A percentile compares a stretch with the other conserved stretches of the same genome.
These are phyloP conservation scores for Bruguiera parviflora DNA, from an alignment of 345 rosid genomes.

Conservation along the genomic window DNA sequence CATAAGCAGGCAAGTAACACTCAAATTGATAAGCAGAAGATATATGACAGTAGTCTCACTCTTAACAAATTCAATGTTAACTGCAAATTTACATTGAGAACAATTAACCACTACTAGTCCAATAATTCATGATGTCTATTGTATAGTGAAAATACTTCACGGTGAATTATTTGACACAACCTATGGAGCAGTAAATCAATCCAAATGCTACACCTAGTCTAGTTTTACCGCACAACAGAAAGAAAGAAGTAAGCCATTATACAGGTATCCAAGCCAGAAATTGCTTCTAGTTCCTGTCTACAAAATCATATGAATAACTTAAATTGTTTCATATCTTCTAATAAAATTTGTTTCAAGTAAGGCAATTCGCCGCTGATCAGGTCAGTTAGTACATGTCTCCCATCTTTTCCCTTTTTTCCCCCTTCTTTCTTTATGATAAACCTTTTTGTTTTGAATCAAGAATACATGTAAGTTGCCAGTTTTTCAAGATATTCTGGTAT, in stretches of 20 bases:
- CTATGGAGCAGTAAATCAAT: not conserved
- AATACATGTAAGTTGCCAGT: no score
- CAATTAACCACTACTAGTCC: not conserved
- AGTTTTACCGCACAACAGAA: not conserved
- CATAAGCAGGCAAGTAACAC: not conserved
- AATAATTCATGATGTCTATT: not conserved
- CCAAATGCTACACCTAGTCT: not conserved
- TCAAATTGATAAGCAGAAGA: not conserved
- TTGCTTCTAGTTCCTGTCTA: no score
- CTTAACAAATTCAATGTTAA: not conserved
- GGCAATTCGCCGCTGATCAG: no score
- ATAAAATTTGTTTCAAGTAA: no score
- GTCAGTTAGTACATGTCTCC: no score
- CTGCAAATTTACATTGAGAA: not conserved
- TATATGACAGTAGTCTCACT: not conserved
- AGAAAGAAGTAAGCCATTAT: not conserved
- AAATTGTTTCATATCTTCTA: not conserved
- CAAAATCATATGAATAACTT: not conserved
- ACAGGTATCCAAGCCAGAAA: not conserved
- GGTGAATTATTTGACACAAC: not conserved
- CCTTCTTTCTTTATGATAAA: no score
- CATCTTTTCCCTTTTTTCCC: no score
- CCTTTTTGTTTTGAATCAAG: no score
- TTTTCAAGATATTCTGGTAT: no score
- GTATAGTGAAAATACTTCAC: not conserved